A percentile compares a stretch with the other conserved stretches of the same genome.
phyloP scores from a whole-genome alignment of 73 alveolate species.

The Uronychia binucleata region DNA sequence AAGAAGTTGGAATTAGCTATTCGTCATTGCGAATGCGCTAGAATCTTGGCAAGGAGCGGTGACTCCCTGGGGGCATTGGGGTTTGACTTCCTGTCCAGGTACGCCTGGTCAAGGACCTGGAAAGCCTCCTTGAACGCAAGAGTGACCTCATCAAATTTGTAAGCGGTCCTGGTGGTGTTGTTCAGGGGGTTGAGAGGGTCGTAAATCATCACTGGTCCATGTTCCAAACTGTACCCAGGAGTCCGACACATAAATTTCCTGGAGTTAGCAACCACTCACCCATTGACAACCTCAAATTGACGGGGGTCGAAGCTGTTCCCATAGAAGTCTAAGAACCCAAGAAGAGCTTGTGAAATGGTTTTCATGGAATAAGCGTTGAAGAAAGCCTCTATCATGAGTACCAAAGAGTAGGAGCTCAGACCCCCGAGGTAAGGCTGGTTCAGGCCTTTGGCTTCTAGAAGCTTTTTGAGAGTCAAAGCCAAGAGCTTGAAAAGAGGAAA shows the following conservation, averaged over 20 bases:
- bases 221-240: not conserved
- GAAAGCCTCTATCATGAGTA: constrained; percentile 43
- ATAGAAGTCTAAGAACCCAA: constrained; percentile 28
- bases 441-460: constrained; percentile 15
- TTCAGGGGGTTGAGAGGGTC: constrained; percentile 41
- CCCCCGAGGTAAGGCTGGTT: constrained; percentile 55
- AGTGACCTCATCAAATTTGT: constrained; percentile 30
- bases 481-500: constrained; percentile 23
- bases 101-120: not conserved
- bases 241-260: not conserved
- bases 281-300: not conserved
- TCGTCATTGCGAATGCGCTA: not conserved
- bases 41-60: not conserved
- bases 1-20: not conserved
- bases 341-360: constrained; percentile 4
- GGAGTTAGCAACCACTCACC: not conserved
- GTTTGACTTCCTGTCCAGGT: not conserved
- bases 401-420: constrained; percentile 30
- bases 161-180: constrained; percentile 48
- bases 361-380: not conserved
- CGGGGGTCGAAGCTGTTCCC: constrained; percentile 43
- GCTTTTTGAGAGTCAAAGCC: constrained; percentile 24
- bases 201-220: not conserved
- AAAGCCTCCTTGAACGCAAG: not conserved
- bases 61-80: not conserved